A percentile compares a stretch with the other conserved stretches of the same genome.
Evolutionary conservation across 805 yeast genomes (phyloP).

Genomic region (Metschnikowia noctiluminum): DNA sequence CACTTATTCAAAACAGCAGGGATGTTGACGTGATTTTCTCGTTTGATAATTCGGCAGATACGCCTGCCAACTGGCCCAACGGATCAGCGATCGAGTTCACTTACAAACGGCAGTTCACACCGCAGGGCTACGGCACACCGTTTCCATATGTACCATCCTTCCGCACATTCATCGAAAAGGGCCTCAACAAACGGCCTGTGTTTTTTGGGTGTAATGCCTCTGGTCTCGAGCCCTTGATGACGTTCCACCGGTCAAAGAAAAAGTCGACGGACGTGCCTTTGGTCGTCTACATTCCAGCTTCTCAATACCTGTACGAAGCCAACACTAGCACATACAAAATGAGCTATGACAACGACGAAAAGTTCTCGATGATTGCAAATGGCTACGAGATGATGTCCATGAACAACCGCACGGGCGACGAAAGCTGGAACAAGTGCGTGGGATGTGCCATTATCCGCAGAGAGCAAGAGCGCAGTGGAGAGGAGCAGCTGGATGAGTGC

Average conservation of each 20-base stretch:
- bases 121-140: constrained; percentile 18
- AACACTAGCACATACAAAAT: constrained; percentile 24
- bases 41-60: constrained; percentile 64
- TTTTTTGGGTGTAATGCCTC: constrained; percentile 18
- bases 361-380: constrained; percentile 16
- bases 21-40: constrained; percentile 63
- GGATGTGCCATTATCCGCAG: constrained; percentile 26
- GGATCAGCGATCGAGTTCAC: constrained; percentile 59
- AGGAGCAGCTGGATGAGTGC: constrained; percentile 22
- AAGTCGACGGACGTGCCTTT: constrained; percentile 21
- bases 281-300: constrained; percentile 21
- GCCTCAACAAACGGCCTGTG: constrained; percentile 9
- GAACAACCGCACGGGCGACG: constrained; percentile 20
- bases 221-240: constrained; percentile 7
- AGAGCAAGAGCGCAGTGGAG: constrained; percentile 22
- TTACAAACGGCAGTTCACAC: constrained; percentile 49
- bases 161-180: constrained; percentile 6
- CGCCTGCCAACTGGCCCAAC: constrained; percentile 59
- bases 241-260: constrained; percentile 6
- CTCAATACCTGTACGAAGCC: constrained; percentile 17
- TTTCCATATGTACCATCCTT: constrained; percentile 17
- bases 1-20: constrained; percentile 61
- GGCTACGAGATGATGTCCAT: constrained; percentile 21
- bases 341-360: constrained; percentile 20
- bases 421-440: constrained; percentile 22